Base-by-base conservation (phyloP, 2,329 filamentous ascomycete species). In the Colletotrichum acutatum region DNA sequence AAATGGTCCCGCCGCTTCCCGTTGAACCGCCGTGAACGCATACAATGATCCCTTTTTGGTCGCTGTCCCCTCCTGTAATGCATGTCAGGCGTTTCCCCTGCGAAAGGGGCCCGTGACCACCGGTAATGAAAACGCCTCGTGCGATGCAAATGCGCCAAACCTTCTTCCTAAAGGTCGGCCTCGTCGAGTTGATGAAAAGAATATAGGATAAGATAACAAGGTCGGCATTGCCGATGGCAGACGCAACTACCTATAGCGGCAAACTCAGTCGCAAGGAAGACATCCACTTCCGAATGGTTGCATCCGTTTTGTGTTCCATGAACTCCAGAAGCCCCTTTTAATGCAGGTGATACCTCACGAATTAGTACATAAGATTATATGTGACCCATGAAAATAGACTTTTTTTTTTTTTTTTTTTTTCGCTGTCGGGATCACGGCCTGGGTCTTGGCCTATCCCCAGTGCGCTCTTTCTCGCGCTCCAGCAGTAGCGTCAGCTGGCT, bases 401-500 rank as follows among this genome's bases (percentile, higher is more conserved):
- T 24, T 34, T 42, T 62, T 26, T 14, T 46, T 22, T 30, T 42
- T 61, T 32, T 11, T 24, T 34, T 24, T 62, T 26, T 54, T 14
- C n/a, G 54, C 19, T 12, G 3, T 67, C 28, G 24, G 42, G 57
- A 24, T 63, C 52, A 74, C 22, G 68, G 54, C 57, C 63, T 66
- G 8, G 52, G 62, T 63, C 68, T 72, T 46, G 68, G 58, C 34
- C 63, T 62, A 30, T 74, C 71, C 26, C 71, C 71, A 34, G 71
- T n/a, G 11, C 68, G 61, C 59, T 66, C 80, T 76, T 85, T 88
- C 74, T 89, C 88, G 46, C 87, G 85, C 75, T 90, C 88, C 24
- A 91, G 82, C 1, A 92, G 82, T 4, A 91, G 80, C 11, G 87
- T 88, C 32, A 92, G 82, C 77, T 91, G 89, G 76, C 89, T 91